Evolutionary conservation across 768 basidiomycete species (phyloP).

Genomic region (Macrolepiota dolichaula): DNA sequence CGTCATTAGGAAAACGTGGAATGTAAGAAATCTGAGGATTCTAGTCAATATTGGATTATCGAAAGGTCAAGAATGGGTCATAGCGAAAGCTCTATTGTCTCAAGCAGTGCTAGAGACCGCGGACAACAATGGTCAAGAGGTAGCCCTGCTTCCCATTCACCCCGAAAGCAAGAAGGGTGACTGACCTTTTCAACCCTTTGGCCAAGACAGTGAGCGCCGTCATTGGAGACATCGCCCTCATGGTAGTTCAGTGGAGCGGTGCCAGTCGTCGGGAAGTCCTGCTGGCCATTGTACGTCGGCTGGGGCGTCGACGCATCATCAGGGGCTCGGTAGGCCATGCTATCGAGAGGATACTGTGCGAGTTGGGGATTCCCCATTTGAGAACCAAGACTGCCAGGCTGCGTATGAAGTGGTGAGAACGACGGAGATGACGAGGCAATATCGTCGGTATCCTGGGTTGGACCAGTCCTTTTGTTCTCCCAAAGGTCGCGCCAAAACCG

Average conservation of each 20-base stretch:
- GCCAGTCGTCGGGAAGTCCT: constrained; percentile 30
- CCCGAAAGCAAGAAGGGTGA: background rate
- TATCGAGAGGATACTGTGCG: constrained; percentile 31
- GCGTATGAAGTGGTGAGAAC: constrained; percentile 27
- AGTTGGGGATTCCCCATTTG: constrained; percentile 31
- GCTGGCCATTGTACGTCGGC: constrained; percentile 37
- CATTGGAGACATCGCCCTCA: constrained; percentile 17
- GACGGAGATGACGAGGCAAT: constrained; percentile 46
- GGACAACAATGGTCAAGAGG: background rate
- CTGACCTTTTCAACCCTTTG: constrained; percentile 13
- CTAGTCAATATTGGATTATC: constrained; percentile 22
- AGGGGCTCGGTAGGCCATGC: constrained; percentile 42
- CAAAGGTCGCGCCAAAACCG: constrained; percentile 69
- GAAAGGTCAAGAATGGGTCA: background rate
- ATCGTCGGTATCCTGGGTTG: constrained; percentile 50
- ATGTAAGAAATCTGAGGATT: constrained; percentile 33
- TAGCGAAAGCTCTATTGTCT: background rate
- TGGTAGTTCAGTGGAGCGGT: constrained; percentile 42
- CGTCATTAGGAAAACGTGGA: constrained; percentile 24
- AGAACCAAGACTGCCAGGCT: constrained; percentile 26
- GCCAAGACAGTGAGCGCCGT: constrained; percentile 16
- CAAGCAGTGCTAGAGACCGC: background rate
- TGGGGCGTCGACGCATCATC: constrained; percentile 44
- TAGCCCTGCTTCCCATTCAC: background rate
- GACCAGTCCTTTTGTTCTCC: constrained; percentile 58